Base-by-base conservation (phyloP, 148 eudicot species). In the Talinum fruticosum region DNA sequence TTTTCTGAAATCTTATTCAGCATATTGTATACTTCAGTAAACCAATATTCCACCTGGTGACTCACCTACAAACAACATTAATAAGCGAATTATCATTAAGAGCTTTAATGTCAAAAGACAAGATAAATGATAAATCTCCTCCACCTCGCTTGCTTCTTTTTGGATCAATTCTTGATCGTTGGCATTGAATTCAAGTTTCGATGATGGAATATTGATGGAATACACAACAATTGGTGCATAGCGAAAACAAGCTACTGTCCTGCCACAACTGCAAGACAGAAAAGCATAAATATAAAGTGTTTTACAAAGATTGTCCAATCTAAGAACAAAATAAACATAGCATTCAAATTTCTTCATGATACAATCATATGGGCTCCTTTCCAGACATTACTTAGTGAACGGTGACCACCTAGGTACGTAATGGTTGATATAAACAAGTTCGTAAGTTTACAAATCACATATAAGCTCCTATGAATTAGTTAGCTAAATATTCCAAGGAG, bases 191-290 rank as follows among this genome's bases (percentile, higher is more conserved):
- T 93, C 97, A 44, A 96, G 91, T 79, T 90, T 89, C 59, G 85
- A 71, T 8, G 96, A 98, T 66, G 99, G 99, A 74, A 96, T 93
- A 79, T 79, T 86, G 37, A 96, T 92, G 4, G 95, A 90, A 79
- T 93, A 93, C 84, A 93, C 96, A 74, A 91, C 85, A 79, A 93
- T 96, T 51, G 99, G 90, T 53, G 98, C 93, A 87, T 96, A 96
- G 33, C 99, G 99, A 85, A 96, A 96, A 84, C 99, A 96, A 76
- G 98, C 99, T 79, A 96, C 97, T 98, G 93, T 93, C 70, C 86
- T 87, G 54, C 97, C 99, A 79, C 89, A 89, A 57, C 99, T 96
- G 92, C 24, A 45, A 65, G 70, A 75, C 28, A 71, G 34, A 34
- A 45, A 14, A 75, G 41, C 51, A n/a, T n/a, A n/a, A 68, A 65